Percentiles rank a stretch among this genome's conserved stretches.
phyloP scores from a whole-genome alignment of 305 asterid genomes.

The Solanum hybrid region DNA sequence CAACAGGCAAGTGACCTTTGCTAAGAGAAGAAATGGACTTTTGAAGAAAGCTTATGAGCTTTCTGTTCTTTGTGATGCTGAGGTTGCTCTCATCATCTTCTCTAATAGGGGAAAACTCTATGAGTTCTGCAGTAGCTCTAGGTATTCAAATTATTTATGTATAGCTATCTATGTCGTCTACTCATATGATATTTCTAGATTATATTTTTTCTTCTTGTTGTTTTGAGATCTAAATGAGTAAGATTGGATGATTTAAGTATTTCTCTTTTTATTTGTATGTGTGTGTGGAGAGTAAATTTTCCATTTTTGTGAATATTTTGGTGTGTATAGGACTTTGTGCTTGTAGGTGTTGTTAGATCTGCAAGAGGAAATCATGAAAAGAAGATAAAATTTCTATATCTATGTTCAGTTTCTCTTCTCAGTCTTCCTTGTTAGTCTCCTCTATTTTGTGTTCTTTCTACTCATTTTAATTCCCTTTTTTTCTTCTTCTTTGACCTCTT shows the following conservation, averaged over 20 bases:
- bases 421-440: background rate
- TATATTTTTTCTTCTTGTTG: background rate
- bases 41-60: slow-evolving; percentile 97
- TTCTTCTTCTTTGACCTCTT: background rate
- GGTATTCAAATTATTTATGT: slow-evolving; percentile 29
- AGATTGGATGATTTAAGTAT: background rate
- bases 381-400: slow-evolving; percentile 30
- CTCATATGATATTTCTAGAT: slow-evolving; percentile 3
- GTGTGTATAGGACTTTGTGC: slow-evolving; percentile 72
- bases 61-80: slow-evolving; percentile 90
- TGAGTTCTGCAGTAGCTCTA: slow-evolving; percentile 99
- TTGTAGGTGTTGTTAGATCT: slow-evolving; percentile 51
- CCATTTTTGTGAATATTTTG: slow-evolving; percentile 70
- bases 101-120: slow-evolving; percentile 99
- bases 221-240: slow-evolving; percentile 20
- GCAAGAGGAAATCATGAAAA: slow-evolving; percentile 44
- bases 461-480: background rate
- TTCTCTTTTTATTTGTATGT: slow-evolving; percentile 16
- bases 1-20: slow-evolving; percentile 95
- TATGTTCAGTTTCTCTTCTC: slow-evolving; percentile 19
- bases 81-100: slow-evolving; percentile 95
- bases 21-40: slow-evolving; percentile 88
- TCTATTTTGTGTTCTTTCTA: slow-evolving; percentile 13
- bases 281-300: slow-evolving; percentile 28
- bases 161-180: background rate